These are phyloP conservation scores for button mushroom (Agaricus bisporus) DNA, from an alignment of 768 basidiomycete genomes.

Conservation along the genomic window DNA sequence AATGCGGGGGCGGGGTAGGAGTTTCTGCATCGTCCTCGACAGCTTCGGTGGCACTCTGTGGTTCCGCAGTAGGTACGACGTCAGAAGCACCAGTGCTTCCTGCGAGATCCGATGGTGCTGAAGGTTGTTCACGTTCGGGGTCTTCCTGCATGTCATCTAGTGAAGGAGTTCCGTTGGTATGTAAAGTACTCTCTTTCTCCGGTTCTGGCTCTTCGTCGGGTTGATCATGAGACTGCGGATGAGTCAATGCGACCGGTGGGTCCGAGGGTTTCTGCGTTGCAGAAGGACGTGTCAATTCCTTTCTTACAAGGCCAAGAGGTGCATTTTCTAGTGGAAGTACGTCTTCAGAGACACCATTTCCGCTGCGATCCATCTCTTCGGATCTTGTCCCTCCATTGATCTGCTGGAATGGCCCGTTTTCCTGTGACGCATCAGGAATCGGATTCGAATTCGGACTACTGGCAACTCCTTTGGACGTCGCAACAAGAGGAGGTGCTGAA, in stretches of 20 bases:
- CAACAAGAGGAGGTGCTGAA: not conserved
- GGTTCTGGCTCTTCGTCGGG: not conserved
- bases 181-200: not conserved
- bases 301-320: constrained; percentile 14
- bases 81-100: constrained; percentile 33
- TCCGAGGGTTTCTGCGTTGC: not conserved
- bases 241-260: not conserved
- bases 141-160: not conserved
- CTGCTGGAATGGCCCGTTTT: constrained; percentile 22
- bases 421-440: constrained; percentile 1
- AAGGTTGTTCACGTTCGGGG: not conserved
- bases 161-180: not conserved
- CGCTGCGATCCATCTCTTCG: constrained; percentile 24
- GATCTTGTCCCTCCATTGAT: constrained; percentile 25
- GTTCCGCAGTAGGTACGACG: constrained; percentile 10
- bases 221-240: not conserved
- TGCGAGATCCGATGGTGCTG: constrained; percentile 33
- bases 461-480: not conserved
- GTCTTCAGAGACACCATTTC: constrained; percentile 28
- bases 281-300: not conserved
- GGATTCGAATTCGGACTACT: not conserved
- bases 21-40: constrained; percentile 11
- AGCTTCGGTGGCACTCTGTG: constrained; percentile 16
- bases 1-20: constrained; percentile 15
- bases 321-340: constrained; percentile 27